Evolutionary conservation across 2,329 filamentous ascomycete species (phyloP), one percentile per base, ranked within the genome.

Genomic region (Sclerotiophoma versabilis): DNA sequence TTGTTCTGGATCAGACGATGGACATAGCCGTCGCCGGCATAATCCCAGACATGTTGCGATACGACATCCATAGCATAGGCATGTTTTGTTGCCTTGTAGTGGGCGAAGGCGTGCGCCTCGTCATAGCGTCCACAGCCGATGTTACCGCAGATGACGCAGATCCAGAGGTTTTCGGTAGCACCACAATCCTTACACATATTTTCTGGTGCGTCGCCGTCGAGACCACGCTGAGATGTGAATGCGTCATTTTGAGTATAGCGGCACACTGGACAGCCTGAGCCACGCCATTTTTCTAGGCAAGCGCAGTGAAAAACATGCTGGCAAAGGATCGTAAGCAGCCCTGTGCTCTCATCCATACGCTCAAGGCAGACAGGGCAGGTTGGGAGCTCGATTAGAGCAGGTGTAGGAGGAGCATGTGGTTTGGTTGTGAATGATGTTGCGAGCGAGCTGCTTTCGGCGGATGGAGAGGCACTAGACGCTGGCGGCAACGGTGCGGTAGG

Each of bases 221-320:
- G 59, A 25, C 71, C 63, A 8, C 63, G 66, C 30, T 67, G 68
- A 12, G 63, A 60, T 5, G 59, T 62, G 27, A 74, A 65, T 25
- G 73, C 77, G 55, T 83, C 81, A 39, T 86, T 84, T 66, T 90
- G 87, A 1, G 93, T 96, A 68, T 96, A 96, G 27, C 95, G 87
- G 69, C 95, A 99, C 6, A 99, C 92, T 0, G 95, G 95, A 70
- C 95, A 99, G 4, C 93, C 93, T 22, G 88, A 90, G 4, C 93
- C 93, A 70, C 91, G 91, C 95, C 95, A 99, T 71, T 95, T 98
- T 69, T 96, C 91, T 0, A 99, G 81, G 75, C 95, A 99, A 1
- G 89, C 93, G 71, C 95, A 98, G 74, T 99, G 95, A 71, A 99
- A 99, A 45, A 98, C 92, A 68, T 99, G 95, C 69, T 98, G 93